Base-by-base conservation (phyloP, 179 eudicot genomes). In the Kewa caespitosa region DNA sequence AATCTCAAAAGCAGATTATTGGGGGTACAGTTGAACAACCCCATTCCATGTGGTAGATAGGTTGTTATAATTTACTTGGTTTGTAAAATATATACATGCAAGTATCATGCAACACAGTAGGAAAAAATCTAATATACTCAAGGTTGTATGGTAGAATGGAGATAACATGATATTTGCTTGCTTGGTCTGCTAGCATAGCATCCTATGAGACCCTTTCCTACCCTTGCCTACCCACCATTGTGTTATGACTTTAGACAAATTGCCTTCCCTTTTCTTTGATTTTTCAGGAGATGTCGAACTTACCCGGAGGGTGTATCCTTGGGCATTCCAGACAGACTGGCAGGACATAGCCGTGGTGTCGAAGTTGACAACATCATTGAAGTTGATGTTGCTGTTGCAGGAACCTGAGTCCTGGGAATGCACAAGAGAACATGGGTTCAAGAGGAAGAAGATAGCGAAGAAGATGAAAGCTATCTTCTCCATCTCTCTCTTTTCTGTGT, bases 251-350 rank as follows among this genome's bases (percentile, higher is more conserved):
- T 2, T 2, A 15, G 17, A 46, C 18, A 22, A 46, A 46, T 31
- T 39, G 57, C 42, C 22, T 31, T n/a, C n/a, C n/a, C n/a, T n/a
- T n/a, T n/a, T n/a, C n/a, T n/a, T n/a, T n/a, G n/a, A n/a, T n/a
- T n/a, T n/a, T n/a, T n/a, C n/a, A 52, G 38, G 10, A 43, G 18
- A 20, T 32, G 46, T 11, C 18, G 66, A 62, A 80, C 86, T 83
- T 88, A 93, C 98, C 73, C 97, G 82, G 76, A 93, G 98, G 81
- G 85, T 79, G 83, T 61, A 87, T 42, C 72, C 73, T 66, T 87
- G 76, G 36, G 67, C n/a, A 15, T 43, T 0, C 97, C 98, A 93
- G 41, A 90, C 95, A 12, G 75, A 11, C 72, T 81, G 70, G 86
- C 98, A 93, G 27, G 50, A 61, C 81, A 92, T 83, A 69, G 88